Percentiles rank a stretch among this genome's conserved stretches.
phyloP scores from a whole-genome alignment of 2,329 filamentous ascomycete species.

The Aureobasidium melanogenum region DNA sequence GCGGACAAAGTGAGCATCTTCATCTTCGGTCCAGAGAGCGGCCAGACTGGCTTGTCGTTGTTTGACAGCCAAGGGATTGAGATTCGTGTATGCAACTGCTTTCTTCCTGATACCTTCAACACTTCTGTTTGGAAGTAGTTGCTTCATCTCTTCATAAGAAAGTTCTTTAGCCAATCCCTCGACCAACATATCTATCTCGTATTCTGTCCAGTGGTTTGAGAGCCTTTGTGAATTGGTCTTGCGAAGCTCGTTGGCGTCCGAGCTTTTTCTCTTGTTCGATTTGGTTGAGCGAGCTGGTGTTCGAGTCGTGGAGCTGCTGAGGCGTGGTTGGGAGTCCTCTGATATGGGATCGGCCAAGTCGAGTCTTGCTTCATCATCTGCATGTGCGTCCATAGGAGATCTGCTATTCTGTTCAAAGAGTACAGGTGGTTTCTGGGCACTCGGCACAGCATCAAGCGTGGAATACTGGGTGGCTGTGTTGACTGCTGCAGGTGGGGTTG shows the following conservation, averaged over 20 bases:
- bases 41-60: not conserved
- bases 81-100: not conserved
- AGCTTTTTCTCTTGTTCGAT: not conserved
- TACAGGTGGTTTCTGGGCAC: not conserved
- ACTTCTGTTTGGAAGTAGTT: not conserved
- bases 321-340: constrained; percentile 5
- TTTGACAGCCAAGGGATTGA: not conserved
- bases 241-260: not conserved
- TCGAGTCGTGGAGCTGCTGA: not conserved
- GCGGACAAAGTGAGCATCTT: not conserved
- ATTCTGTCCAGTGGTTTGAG: not conserved
- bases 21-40: not conserved
- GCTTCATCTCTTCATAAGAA: not conserved
- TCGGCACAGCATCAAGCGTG: constrained; percentile 2
- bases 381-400: not conserved
- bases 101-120: constrained; percentile 7
- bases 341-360: constrained; percentile 1
- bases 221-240: not conserved
- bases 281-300: not conserved
- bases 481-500: not conserved
- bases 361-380: not conserved
- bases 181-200: not conserved
- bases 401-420: not conserved
- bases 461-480: not conserved
- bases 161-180: not conserved